Base-by-base conservation (phyloP, 331 rosid genomes). In the Telfairia occidentalis region DNA sequence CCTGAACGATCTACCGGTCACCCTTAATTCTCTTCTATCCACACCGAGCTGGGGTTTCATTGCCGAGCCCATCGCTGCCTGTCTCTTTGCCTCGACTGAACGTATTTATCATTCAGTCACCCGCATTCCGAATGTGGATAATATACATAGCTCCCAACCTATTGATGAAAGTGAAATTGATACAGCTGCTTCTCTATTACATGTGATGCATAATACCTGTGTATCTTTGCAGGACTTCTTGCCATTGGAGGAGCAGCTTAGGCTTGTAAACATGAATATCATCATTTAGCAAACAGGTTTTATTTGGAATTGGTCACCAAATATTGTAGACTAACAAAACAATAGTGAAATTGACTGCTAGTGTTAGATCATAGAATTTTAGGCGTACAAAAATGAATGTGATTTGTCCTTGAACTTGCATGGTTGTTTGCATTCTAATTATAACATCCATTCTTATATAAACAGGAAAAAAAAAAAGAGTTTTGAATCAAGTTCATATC, bases 211-310 rank as follows among this genome's bases (percentile, higher is more conserved):
- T 80, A 81, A 77, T 37, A 79, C 92, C 0, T 89, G 97, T 78
- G 86, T 84, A 10, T 79, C 81, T 55, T 55, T 89, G 49, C 89
- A 84, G 82, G 86, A 85, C 71, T 74, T 81, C 80, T 86, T 94
- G 89, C 90, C 98, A 73, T 79, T 88, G 12, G 96, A 90, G 82
- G 90, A 88, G 82, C 96, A 94, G 85, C 88, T 91, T 38, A 82
- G 77, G 84, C 92, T 94, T 37, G 88, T 90, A 49, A 86, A 73
- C 82, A 86, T 89, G 89, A 78, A 82, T 15, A 46, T 85, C 73
- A 24, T 26, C 74, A 45, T 37, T 69, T 43, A 43, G 55, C 50
- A 45, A 43, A 42, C 21, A 42, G 55, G 38, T 1, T 5, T 3
- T 5, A 1, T 23, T 43, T 40, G 6, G n/a, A 46, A 24, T 12